Evolutionary conservation across 2,329 filamentous ascomycete species (phyloP), one percentile per base, ranked within the genome.

Genomic region (Aspergillus novoparasiticus): DNA sequence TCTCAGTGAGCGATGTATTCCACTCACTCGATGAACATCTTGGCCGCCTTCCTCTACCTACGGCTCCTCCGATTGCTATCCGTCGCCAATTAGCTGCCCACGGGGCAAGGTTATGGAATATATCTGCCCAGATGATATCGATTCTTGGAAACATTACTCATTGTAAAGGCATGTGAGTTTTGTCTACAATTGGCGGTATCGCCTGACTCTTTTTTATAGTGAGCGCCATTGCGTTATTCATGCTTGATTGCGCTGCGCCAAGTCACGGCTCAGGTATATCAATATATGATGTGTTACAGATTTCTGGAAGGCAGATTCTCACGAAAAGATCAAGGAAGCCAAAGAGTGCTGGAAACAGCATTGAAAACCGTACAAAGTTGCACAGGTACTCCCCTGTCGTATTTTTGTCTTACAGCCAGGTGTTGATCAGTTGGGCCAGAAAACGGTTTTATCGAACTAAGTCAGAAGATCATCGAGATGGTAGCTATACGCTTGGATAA

Each of bases 301-400:
- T 28, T 19, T 23, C 28, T 34, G 10, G 32, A 60, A 21, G 19
- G 45, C 19, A 32, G 6, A 14, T 36, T 39, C 58, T 41, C 16
- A 53, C 16, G 32, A 11, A 6, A 50, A 6, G 4, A 10, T 16
- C 16, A 58, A 80, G 78, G 84, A 64, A 71, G 83, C 19, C 73
- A 87, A 34, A 86, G 90, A 60, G 75, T 92, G 23, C 80, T 92
- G 72, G 89, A 85, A 71, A 78, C 92, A 68, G 89, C 88, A 12
- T 79, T 96, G 61, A 91, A 89, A 73, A 83, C 89, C 6, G 85
- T 84, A 23, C 86, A 83, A 69, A 81, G 81, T 46, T 93, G 89
- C 68, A 80, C 95, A 50, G 84, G 86, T 84, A 81, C 73, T 79
- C 72, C 54, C 16, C 43, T 36, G 26, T 60, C 23, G 30, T 9